Percentiles rank a stretch among this genome's conserved stretches.
Conservation (phyloP, 192 early-diverging fungal species). For the Chytriomyces sp. region DNA sequence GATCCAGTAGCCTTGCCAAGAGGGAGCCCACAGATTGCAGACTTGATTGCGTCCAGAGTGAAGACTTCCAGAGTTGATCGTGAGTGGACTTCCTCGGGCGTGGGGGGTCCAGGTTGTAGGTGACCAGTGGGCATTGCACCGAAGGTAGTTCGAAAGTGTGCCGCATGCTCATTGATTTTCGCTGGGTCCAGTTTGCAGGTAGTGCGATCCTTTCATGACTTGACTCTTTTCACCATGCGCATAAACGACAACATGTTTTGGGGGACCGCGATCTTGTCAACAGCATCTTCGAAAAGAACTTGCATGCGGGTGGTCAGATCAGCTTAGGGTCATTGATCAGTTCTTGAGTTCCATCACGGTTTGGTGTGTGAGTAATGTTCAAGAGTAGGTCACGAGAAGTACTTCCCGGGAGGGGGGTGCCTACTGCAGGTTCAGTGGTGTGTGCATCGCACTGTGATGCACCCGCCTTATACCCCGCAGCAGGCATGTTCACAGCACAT, state of each 20-base stretch:
- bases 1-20: constrained; percentile 14
- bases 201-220: background rate
- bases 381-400: too few relatives aligned
- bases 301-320: background rate
- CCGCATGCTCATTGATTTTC: constrained; percentile 8
- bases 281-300: constrained; percentile 20
- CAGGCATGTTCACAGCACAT: too few relatives aligned
- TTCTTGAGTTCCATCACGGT: too few relatives aligned
- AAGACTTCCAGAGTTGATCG: background rate
- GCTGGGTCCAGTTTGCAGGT: constrained; percentile 15
- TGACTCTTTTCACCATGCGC: constrained; percentile 8
- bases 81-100: background rate
- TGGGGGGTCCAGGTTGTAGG: background rate
- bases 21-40: background rate
- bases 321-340: background rate
- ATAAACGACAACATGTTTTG: constrained; percentile 1
- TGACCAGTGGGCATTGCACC: background rate
- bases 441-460: too few relatives aligned
- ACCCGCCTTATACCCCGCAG: too few relatives aligned
- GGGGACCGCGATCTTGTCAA: constrained; percentile 29
- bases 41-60: background rate
- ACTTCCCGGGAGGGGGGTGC: too few relatives aligned
- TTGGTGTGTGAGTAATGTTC: too few relatives aligned
- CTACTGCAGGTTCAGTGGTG: too few relatives aligned
- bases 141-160: constrained; percentile 6